These are phyloP conservation scores for Gorgonomyces haynaldii DNA, from an alignment of 192 early-diverging fungal species.

Conservation along the genomic window DNA sequence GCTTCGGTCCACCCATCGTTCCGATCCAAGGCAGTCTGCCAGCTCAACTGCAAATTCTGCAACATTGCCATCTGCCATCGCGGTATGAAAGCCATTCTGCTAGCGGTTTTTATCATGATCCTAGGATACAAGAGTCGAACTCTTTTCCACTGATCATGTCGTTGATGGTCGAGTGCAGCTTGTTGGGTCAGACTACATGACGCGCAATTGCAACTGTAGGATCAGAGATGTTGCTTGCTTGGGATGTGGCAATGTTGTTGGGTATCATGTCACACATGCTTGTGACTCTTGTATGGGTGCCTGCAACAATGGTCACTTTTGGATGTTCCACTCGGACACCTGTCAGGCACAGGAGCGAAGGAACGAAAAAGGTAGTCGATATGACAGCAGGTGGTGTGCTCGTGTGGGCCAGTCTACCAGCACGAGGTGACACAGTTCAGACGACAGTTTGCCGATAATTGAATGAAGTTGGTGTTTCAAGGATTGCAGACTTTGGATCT, in stretches of 20 bases:
- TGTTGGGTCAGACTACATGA: constrained; percentile 67
- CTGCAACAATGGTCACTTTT: no score
- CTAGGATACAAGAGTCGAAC: constrained; percentile 30
- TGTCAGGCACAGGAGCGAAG: no score
- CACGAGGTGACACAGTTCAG: no score
- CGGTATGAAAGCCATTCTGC: constrained; percentile 73
- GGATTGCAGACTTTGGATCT: no score
- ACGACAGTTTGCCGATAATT: no score
- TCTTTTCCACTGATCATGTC: constrained; percentile 54
- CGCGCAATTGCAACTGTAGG: constrained; percentile 63
- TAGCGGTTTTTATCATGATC: constrained; percentile 40
- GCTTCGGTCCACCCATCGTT: constrained; percentile 43
- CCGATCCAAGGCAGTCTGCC: constrained; percentile 59
- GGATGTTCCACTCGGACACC: no score
- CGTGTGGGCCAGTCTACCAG: no score
- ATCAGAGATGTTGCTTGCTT: constrained; percentile 73
- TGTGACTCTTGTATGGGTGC: no score
- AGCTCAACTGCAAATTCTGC: constrained; percentile 58
- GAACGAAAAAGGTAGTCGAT: no score
- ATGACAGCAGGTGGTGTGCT: no score
- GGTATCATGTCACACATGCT: no score
- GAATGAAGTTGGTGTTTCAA: no score
- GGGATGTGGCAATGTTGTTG: constrained; percentile 27
- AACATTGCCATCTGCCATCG: constrained; percentile 44
- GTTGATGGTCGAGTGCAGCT: constrained; percentile 37